Evolutionary conservation across 352 stramenopile species (phyloP).

Genomic region (Pythium periplocum): DNA sequence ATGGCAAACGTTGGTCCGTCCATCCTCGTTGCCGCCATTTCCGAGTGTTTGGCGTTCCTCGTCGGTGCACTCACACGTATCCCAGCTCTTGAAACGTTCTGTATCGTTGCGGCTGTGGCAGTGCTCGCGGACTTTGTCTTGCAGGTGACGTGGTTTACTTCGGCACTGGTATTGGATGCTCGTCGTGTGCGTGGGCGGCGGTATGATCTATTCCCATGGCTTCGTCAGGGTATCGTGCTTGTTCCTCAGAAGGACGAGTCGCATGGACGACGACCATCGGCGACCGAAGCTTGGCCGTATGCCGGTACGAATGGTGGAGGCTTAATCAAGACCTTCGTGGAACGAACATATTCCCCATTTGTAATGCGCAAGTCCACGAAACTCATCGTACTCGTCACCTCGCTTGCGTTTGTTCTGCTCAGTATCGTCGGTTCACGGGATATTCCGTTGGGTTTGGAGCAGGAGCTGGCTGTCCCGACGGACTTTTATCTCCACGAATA

Average conservation of each 20-base stretch:
- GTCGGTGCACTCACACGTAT: conserved; percentile 84
- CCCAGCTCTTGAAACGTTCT: conserved; percentile 84
- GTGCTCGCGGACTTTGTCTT: conserved; percentile 77
- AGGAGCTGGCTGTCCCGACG: conserved; percentile 81
- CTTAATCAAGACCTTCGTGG: conserved; percentile 57
- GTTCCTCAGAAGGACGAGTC: conserved; percentile 22
- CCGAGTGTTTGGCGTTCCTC: conserved; percentile 77
- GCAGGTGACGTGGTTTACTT: conserved; percentile 87
- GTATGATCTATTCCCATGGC: conserved; percentile 68
- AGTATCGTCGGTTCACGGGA: conserved; percentile 52
- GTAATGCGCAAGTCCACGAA: conserved; percentile 58
- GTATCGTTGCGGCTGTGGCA: conserved; percentile 74
- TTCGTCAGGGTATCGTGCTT: conserved; percentile 47
- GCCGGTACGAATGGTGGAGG: conserved; percentile 9
- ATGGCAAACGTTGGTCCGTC: conserved; percentile 81
- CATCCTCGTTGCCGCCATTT: conserved; percentile 80
- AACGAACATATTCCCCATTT: conserved; percentile 60
- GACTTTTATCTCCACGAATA: conserved; percentile 89
- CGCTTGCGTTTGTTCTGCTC: conserved; percentile 25
- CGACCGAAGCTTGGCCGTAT: not conserved
- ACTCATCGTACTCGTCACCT: conserved; percentile 41
- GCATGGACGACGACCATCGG: not conserved
- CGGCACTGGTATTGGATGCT: conserved; percentile 71
- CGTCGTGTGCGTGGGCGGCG: conserved; percentile 56
- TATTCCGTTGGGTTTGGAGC: conserved; percentile 83